phyloP scores from a whole-genome alignment of 1,284 basidiomycete species.

The Tilletia horrida region DNA sequence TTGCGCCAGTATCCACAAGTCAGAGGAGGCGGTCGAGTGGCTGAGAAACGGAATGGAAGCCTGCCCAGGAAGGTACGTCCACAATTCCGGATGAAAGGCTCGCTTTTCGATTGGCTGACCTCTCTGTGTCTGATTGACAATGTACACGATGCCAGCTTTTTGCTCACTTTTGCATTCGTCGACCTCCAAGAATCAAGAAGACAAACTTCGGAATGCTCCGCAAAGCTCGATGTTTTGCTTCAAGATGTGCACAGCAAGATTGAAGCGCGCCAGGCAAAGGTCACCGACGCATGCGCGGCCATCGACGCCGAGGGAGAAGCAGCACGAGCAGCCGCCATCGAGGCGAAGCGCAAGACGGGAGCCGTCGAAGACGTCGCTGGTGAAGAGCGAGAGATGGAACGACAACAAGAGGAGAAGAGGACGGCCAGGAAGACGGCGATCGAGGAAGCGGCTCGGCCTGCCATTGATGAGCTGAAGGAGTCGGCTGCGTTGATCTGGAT shows the following conservation, averaged over 20 bases:
- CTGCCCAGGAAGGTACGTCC: constrained; percentile 70
- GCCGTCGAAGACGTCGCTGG: background rate
- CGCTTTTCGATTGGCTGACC: background rate
- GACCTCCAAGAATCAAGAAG: constrained; percentile 72
- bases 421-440: constrained; percentile 55
- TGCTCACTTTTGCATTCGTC: constrained; percentile 83
- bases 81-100: background rate
- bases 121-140: background rate
- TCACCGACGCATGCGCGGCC: constrained; percentile 58
- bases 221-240: constrained; percentile 66
- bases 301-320: constrained; percentile 53
- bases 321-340: constrained; percentile 27
- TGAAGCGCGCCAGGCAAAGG: constrained; percentile 65
- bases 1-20: constrained; percentile 69
- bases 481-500: constrained; percentile 63
- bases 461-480: constrained; percentile 59
- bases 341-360: constrained; percentile 33
- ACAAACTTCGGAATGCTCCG: constrained; percentile 49
- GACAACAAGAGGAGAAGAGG: constrained; percentile 58
- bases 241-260: constrained; percentile 69
- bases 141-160: constrained; percentile 63
- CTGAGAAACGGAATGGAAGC: constrained; percentile 82
- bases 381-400: constrained; percentile 17
- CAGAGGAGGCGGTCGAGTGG: constrained; percentile 76
- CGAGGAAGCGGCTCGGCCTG: constrained; percentile 51